Evolutionary conservation across 352 stramenopile genomes (phyloP).

Genomic region (Phytophthora lateralis): DNA sequence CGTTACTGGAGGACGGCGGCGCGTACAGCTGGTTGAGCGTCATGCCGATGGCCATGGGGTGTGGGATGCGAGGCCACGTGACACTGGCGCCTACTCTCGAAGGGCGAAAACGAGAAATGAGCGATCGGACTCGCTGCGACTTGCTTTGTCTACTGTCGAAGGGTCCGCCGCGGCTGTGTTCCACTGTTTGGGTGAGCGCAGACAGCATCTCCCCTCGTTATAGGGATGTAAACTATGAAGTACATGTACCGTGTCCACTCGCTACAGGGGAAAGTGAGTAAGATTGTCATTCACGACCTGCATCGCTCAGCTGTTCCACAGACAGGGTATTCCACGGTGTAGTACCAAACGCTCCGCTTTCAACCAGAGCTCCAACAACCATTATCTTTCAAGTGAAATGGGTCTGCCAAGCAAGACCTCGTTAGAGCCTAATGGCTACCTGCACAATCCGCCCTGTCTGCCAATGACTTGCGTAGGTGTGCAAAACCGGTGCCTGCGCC

Average conservation of each 20-base stretch:
- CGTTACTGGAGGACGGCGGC: slow-evolving; percentile 29
- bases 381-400: too few species aligned
- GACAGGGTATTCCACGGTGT: too few species aligned
- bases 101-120: slow-evolving; percentile 14
- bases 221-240: slow-evolving; percentile 3
- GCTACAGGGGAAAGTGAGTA: not conserved
- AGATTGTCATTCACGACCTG: not conserved
- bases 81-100: slow-evolving; percentile 18
- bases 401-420: too few species aligned
- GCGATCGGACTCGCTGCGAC: slow-evolving; percentile 1
- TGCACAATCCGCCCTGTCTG: not conserved
- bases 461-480: slow-evolving; percentile 24
- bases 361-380: too few species aligned
- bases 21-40: slow-evolving; percentile 79
- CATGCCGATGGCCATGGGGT: slow-evolving; percentile 65
- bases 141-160: slow-evolving; percentile 1
- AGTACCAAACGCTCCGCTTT: too few species aligned
- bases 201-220: slow-evolving; percentile 11
- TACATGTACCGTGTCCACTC: not conserved
- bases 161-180: slow-evolving; percentile 2
- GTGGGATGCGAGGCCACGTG: slow-evolving; percentile 26
- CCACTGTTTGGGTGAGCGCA: slow-evolving; percentile 1
- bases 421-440: too few species aligned
- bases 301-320: too few species aligned
- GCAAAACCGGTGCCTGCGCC: not conserved